Percentiles rank a stretch among this genome's conserved stretches.
Conservation (phyloP, 768 basidiomycete genomes). For the Boletus vinaceobasis region DNA sequence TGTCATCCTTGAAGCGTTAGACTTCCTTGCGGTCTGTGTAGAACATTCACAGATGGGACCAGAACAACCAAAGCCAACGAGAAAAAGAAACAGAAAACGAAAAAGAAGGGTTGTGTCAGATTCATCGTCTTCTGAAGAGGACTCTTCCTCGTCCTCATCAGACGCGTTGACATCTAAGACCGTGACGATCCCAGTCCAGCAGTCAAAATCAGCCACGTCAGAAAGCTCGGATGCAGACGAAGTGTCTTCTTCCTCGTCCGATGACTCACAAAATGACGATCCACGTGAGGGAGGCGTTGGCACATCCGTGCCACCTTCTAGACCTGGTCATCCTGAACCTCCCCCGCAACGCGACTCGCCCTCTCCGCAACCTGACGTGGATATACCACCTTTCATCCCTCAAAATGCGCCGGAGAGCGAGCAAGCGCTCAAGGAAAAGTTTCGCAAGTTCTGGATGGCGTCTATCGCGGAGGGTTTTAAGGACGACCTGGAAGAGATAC, state of each 20-base stretch:
- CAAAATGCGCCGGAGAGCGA: conserved; percentile 42
- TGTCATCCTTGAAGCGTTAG: neutral
- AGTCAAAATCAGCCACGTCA: neutral
- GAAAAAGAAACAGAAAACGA: conserved; percentile 51
- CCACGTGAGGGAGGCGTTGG: conserved; percentile 4
- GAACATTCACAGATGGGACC: conserved; percentile 19
- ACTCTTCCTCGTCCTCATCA: conserved; percentile 21
- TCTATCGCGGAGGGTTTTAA: conserved; percentile 78
- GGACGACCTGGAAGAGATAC: conserved; percentile 79
- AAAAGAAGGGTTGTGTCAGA: conserved; percentile 49
- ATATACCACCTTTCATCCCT: conserved; percentile 59
- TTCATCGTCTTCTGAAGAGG: conserved; percentile 40
- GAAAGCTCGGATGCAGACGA: conserved; percentile 4
- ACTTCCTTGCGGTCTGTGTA: neutral
- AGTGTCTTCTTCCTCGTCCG: conserved; percentile 19
- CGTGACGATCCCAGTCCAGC: conserved; percentile 8
- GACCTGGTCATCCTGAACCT: neutral
- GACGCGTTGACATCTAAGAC: conserved; percentile 9
- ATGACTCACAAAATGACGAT: conserved; percentile 6
- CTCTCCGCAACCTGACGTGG: conserved; percentile 18
- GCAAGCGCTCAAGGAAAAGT: conserved; percentile 56
- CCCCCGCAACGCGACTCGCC: conserved; percentile 21
- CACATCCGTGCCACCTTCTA: neutral
- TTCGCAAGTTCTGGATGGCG: conserved; percentile 85
- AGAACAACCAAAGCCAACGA: conserved; percentile 31